Evolutionary conservation across 2,329 filamentous ascomycete genomes (phyloP).

Genomic region (Setomelanomma holmii): DNA sequence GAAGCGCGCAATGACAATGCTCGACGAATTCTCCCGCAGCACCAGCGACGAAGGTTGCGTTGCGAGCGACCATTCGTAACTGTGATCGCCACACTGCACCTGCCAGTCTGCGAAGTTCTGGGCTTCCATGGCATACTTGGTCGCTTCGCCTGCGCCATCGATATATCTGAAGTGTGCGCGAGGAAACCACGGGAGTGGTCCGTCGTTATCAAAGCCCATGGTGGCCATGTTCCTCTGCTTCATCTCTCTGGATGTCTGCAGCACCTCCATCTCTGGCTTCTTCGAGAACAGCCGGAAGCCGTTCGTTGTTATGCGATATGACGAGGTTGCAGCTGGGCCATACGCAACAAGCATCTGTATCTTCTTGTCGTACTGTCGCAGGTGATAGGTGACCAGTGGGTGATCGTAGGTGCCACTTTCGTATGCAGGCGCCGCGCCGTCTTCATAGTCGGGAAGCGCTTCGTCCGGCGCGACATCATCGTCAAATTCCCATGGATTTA

Average conservation of each 20-base stretch:
- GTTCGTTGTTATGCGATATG: slow-evolving; percentile 37
- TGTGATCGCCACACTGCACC: slow-evolving; percentile 16
- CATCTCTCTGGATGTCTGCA: slow-evolving; percentile 24
- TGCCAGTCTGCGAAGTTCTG: slow-evolving; percentile 41
- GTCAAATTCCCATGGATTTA: slow-evolving; percentile 22
- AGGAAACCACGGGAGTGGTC: slow-evolving; percentile 43
- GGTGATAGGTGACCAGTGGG: slow-evolving; percentile 29
- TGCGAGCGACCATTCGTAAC: slow-evolving; percentile 35
- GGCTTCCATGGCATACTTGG: slow-evolving; percentile 37
- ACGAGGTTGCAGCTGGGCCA: slow-evolving; percentile 18
- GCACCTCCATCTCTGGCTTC: slow-evolving; percentile 41
- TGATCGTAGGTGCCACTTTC: slow-evolving; percentile 11
- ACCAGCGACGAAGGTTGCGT: slow-evolving; percentile 31
- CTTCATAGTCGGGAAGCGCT: slow-evolving; percentile 36
- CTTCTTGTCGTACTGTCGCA: slow-evolving; percentile 33
- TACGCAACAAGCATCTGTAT: slow-evolving; percentile 33
- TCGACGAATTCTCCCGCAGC: slow-evolving; percentile 23
- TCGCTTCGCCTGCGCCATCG: slow-evolving; percentile 10
- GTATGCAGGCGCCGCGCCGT: slow-evolving; percentile 32
- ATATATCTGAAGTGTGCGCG: slow-evolving; percentile 35
- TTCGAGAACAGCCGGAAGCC: slow-evolving; percentile 39
- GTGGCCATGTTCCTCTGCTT: slow-evolving; percentile 31
- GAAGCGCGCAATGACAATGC: slow-evolving; percentile 39
- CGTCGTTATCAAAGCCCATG: slow-evolving; percentile 37
- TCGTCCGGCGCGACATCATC: slow-evolving; percentile 24